A percentile compares a stretch with the other conserved stretches of the same genome.
These are phyloP conservation scores for Truncatella angustata DNA, from an alignment of 2,329 filamentous ascomycete genomes.

Conservation along the genomic window DNA sequence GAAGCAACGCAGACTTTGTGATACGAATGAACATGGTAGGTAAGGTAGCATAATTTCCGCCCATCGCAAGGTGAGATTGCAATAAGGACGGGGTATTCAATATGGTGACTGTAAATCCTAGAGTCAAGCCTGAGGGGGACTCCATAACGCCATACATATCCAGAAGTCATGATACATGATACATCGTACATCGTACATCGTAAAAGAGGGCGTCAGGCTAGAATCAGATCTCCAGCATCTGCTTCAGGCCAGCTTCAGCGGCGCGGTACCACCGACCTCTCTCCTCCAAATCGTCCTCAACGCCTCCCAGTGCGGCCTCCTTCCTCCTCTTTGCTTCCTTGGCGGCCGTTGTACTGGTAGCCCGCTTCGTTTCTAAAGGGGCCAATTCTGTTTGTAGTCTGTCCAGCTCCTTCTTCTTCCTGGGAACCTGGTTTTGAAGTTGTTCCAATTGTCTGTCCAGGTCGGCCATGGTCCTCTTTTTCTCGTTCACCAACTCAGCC, in stretches of 20 bases:
- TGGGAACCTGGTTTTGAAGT: conserved; percentile 59
- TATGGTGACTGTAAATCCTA: too few species aligned
- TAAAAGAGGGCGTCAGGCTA: not conserved
- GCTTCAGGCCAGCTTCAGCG: conserved; percentile 61
- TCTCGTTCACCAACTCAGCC: conserved; percentile 47
- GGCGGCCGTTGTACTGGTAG: conserved; percentile 65
- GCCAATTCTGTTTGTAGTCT: conserved; percentile 65
- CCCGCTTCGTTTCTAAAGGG: conserved; percentile 65
- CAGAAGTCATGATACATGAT: not conserved
- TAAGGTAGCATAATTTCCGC: too few species aligned
- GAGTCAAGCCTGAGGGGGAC: too few species aligned
- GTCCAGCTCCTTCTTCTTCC: conserved; percentile 66
- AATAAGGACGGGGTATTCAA: too few species aligned
- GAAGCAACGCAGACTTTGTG: too few species aligned
- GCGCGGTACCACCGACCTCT: conserved; percentile 73
- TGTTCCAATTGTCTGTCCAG: conserved; percentile 64
- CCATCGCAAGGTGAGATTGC: too few species aligned
- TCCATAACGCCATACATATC: not conserved
- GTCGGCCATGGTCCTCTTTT: conserved; percentile 50
- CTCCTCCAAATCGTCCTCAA: conserved; percentile 73
- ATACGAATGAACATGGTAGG: too few species aligned
- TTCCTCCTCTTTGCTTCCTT: conserved; percentile 68
- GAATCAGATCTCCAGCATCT: conserved; percentile 58
- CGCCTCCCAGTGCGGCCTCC: conserved; percentile 63
- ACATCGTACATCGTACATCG: not conserved